Evolutionary conservation across 164 flowering plant species (phyloP).

Genomic region (Saururus chinensis): DNA sequence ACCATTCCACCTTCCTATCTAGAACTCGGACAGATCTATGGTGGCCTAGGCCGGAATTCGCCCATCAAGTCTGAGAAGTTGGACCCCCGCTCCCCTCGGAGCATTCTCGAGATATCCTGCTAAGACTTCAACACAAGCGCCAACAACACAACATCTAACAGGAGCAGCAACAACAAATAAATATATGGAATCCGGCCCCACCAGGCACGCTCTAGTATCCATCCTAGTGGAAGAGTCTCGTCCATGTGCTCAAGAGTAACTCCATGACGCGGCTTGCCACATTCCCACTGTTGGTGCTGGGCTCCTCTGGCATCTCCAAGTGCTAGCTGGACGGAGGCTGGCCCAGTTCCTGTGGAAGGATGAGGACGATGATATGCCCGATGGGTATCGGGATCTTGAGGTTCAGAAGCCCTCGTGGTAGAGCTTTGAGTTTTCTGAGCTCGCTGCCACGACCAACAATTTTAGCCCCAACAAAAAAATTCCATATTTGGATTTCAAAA

Average conservation of each 20-base stretch:
- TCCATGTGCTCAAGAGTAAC: slow-evolving; percentile 39
- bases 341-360: slow-evolving; percentile 31
- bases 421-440: slow-evolving; percentile 49
- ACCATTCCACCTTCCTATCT: no score
- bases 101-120: not conserved
- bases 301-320: slow-evolving; percentile 25
- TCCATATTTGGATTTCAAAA: no score
- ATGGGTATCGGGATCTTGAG: no score
- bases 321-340: slow-evolving; percentile 33
- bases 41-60: no score
- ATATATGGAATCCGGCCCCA: slow-evolving; percentile 2
- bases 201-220: slow-evolving; percentile 6
- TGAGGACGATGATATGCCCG: slow-evolving; percentile 20
- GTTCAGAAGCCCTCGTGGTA: slow-evolving; percentile 59
- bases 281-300: slow-evolving; percentile 25
- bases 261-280: slow-evolving; percentile 45
- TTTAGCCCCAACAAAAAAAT: slow-evolving; percentile 48
- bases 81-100: slow-evolving; percentile 1
- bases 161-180: not conserved
- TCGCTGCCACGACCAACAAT: slow-evolving; percentile 61
- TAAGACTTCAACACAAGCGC: not conserved
- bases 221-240: slow-evolving; percentile 44
- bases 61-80: no score
- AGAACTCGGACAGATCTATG: no score
- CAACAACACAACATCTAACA: not conserved